Base-by-base conservation (phyloP, 164 flowering plant species). In the Tinospora cordifolia region DNA sequence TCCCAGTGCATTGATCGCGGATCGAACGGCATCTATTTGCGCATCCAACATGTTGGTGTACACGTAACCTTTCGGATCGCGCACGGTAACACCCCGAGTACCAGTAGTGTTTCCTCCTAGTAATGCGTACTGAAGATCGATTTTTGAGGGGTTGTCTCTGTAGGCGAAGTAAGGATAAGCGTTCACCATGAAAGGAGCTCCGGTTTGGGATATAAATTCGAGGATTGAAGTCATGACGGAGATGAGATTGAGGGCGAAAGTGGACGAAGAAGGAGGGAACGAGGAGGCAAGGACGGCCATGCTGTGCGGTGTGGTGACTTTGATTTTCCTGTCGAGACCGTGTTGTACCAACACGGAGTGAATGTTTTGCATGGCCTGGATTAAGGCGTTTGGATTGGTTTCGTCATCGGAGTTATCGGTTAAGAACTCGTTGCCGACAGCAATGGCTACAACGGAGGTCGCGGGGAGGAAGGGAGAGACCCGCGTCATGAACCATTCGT, bases 121-220 rank as follows among this genome's bases (percentile, higher is more conserved):
- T 58, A 85, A 70, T 0, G 85, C 93, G 49, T 87, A 89, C 24
- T 85, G 73, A 2, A 87, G 39, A 40, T 75, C 69, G 17, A 88
- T 76, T 5, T 66, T 60, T 1, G 71, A 66, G 0, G 91, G 88
- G 72, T 83, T 81, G 69, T 80, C 85, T 0, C 84, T 69, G 75
- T 84, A 90, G 0, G 92, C 90, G 62, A 88, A 88, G 66, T 86
- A 90, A 0, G 95, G 95, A 57, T 88, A 90, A 0, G 89, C 87
- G 59, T 90, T 88, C 38, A 90, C 69, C 88, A 85, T 81, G 78
- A 88, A 88, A 0, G 92, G 92, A 0, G 92, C 75, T 0, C 78
- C 84, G 0, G 88, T 83, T 10, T 84, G 82, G 0, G 85, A 81
- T 0, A 87, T 46, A 65, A 90, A 83, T 3, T 62, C 75, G 9